phyloP scores from a whole-genome alignment of 1,139 yeast species.

The Ogataea hybrid region DNA sequence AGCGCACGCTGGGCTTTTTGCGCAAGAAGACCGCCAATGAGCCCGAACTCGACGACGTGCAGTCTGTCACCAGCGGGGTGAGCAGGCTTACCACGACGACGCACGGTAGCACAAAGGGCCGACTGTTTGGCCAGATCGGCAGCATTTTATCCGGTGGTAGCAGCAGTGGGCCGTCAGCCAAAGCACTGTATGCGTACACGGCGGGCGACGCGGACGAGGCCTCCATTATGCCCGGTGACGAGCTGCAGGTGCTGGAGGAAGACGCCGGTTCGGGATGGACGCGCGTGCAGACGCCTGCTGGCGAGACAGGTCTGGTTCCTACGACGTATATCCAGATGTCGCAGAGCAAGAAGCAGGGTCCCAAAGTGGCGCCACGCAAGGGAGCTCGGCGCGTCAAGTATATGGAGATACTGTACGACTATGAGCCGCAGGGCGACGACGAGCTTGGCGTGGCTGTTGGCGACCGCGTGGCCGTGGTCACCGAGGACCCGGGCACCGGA shows the following conservation, averaged over 20 bases:
- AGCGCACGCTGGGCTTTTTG: slow-evolving; percentile 55
- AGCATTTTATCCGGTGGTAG: slow-evolving; percentile 14
- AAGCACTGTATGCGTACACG: slow-evolving; percentile 65
- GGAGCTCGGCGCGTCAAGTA: slow-evolving; percentile 65
- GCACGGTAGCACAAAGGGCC: slow-evolving; percentile 18
- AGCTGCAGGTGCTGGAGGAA: slow-evolving; percentile 51
- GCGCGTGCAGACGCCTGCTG: slow-evolving; percentile 40
- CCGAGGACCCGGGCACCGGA: slow-evolving; percentile 83
- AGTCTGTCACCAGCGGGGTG: slow-evolving; percentile 22
- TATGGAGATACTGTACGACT: slow-evolving; percentile 76
- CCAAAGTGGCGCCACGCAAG: slow-evolving; percentile 80
- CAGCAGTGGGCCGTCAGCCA: slow-evolving; percentile 29
- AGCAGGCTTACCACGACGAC: slow-evolving; percentile 21
- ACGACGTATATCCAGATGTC: slow-evolving; percentile 68
- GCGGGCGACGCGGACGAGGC: slow-evolving; percentile 79
- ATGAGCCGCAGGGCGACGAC: slow-evolving; percentile 78
- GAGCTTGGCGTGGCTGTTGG: slow-evolving; percentile 75
- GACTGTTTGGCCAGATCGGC: slow-evolving; percentile 23
- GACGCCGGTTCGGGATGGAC: slow-evolving; percentile 99
- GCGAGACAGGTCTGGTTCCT: slow-evolving; percentile 79
- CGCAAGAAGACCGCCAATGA: slow-evolving; percentile 21
- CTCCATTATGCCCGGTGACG: slow-evolving; percentile 59
- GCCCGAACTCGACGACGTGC: slow-evolving; percentile 20
- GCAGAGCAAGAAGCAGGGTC: slow-evolving; percentile 56
- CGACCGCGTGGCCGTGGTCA: slow-evolving; percentile 60